Percentiles rank a stretch among this genome's conserved stretches.
phyloP scores from a whole-genome alignment of 2,329 filamentous ascomycete genomes.

The Fusarium udum region DNA sequence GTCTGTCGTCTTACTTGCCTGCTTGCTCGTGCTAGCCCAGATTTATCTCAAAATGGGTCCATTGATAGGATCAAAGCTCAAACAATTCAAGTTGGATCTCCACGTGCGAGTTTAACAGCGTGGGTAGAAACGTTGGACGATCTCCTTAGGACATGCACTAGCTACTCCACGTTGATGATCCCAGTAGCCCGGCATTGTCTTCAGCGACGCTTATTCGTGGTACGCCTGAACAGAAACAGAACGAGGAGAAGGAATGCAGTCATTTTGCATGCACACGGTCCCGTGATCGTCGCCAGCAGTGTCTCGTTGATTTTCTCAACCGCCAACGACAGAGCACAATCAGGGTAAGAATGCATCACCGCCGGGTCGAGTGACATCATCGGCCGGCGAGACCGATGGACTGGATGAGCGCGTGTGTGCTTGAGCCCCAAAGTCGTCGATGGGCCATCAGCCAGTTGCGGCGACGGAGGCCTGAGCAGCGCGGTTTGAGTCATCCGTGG shows the following conservation, averaged over 20 bases:
- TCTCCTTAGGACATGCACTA: conserved; percentile 28
- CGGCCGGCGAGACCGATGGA: conserved; percentile 26
- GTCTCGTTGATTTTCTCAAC: conserved; percentile 14
- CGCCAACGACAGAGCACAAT: conserved; percentile 21
- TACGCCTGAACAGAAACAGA: conserved; percentile 2
- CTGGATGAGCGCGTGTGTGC: conserved; percentile 5
- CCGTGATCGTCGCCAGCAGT: conserved; percentile 29
- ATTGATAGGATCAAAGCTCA: conserved; percentile 20
- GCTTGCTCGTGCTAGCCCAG: background rate
- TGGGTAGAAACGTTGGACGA: conserved; percentile 31
- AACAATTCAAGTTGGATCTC: conserved; percentile 23
- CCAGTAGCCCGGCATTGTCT: conserved; percentile 19
- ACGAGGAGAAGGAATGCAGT: conserved; percentile 24
- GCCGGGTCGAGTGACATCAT: conserved; percentile 36
- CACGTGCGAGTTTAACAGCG: conserved; percentile 29
- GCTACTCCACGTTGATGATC: conserved; percentile 23
- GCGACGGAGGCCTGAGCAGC: conserved; percentile 22
- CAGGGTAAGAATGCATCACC: conserved; percentile 23
- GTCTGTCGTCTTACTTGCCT: conserved; percentile 9
- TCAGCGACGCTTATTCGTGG: conserved; percentile 15
- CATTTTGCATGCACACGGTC: conserved; percentile 22
- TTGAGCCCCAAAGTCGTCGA: conserved; percentile 32
- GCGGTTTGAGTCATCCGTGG: conserved; percentile 31
- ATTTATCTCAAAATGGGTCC: background rate
- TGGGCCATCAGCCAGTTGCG: conserved; percentile 25